A percentile compares a stretch with the other conserved stretches of the same genome.
Conservation (phyloP, 441 rosid species). For the Croton laevigatus region DNA sequence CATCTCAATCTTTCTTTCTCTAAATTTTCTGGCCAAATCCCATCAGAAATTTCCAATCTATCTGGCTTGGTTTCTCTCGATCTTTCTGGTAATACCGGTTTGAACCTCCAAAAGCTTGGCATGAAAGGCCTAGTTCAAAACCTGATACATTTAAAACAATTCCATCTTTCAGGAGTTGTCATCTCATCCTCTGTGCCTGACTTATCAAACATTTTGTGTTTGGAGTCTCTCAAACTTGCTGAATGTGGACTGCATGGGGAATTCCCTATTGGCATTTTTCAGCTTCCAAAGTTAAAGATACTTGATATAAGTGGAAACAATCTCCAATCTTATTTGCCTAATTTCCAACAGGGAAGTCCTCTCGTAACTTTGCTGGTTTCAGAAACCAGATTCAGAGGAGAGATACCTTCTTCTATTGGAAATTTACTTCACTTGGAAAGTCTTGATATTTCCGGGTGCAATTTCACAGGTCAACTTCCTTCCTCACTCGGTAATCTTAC, state of each 20-base stretch:
- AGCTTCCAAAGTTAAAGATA: not conserved
- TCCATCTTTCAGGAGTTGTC: not conserved
- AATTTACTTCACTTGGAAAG: not conserved
- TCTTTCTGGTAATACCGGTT: not conserved
- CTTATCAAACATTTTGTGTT: not conserved
- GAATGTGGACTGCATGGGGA: not conserved
- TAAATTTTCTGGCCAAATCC: not conserved
- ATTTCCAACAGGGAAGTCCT: not conserved
- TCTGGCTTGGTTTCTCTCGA: not conserved
- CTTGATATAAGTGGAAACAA: not conserved
- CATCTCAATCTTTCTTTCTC: constrained; percentile 11
- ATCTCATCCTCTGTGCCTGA: not conserved
- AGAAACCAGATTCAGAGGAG: not conserved
- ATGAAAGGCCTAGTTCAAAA: not conserved
- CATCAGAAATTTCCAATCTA: not conserved
- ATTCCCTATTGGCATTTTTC: not conserved
- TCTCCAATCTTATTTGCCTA: not conserved
- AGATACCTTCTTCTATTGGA: not conserved
- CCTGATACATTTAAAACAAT: not conserved
- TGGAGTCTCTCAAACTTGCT: not conserved
- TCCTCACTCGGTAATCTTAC: constrained; percentile 5
- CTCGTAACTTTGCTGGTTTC: not conserved
- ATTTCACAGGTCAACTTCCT: constrained; percentile 13
- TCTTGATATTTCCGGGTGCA: not conserved
- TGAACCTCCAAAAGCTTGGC: not conserved